Conservation (phyloP, 2,329 filamentous ascomycete species). For the Knufia fluminis region DNA sequence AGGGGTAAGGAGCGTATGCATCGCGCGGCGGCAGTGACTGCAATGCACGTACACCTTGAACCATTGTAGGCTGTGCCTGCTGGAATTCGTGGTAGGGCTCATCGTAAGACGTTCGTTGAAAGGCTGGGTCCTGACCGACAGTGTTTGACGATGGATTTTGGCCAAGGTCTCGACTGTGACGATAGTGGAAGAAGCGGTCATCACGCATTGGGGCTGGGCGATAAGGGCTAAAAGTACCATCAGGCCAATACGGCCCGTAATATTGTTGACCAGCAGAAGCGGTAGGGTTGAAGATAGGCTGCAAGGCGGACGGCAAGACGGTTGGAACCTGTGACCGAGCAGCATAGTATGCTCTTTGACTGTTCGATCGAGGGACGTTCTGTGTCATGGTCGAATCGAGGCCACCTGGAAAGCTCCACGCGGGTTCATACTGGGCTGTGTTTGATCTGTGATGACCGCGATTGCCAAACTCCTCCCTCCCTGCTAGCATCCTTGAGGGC, state of each 20-base stretch:
- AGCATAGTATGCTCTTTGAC: conserved; percentile 33
- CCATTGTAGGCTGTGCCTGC: background rate
- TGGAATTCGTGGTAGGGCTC: background rate
- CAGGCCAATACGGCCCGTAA: conserved; percentile 55
- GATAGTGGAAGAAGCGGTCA: conserved; percentile 33
- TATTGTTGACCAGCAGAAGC: conserved; percentile 48
- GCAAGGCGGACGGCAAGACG: conserved; percentile 50
- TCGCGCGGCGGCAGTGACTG: conserved; percentile 1
- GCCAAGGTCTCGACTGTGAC: conserved; percentile 5
- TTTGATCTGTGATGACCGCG: background rate
- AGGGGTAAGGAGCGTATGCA: background rate
- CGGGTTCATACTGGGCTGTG: conserved; percentile 11
- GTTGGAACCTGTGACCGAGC: conserved; percentile 47
- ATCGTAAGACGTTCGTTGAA: background rate
- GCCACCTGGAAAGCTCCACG: conserved; percentile 29
- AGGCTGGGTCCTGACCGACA: background rate
- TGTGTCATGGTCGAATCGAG: conserved; percentile 56
- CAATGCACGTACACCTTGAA: background rate
- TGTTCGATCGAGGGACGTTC: conserved; percentile 36
- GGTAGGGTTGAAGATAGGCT: conserved; percentile 49
- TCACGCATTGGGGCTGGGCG: conserved; percentile 50
- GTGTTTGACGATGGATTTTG: background rate
- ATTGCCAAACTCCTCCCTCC: background rate
- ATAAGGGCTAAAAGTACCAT: conserved; percentile 54
- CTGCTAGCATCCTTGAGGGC: background rate